Conservation (phyloP, 2,329 filamentous ascomycete species). For the Beauveria bassiana region DNA sequence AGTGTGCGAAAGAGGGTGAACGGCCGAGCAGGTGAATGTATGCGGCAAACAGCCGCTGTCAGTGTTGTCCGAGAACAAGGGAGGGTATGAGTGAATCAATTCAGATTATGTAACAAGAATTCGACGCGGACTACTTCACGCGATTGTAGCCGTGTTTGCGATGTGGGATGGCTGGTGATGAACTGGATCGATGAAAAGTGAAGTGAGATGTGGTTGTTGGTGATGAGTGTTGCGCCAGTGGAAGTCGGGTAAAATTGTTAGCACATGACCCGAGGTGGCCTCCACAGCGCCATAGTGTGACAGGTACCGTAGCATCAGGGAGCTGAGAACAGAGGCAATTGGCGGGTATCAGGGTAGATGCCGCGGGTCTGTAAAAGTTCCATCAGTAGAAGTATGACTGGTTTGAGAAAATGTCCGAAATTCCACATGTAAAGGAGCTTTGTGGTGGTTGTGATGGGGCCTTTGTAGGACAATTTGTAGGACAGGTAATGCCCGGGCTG, state of each 20-base stretch:
- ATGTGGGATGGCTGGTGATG: background rate
- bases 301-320: constrained; percentile 7
- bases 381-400: too few relatives aligned
- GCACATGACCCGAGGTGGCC: background rate
- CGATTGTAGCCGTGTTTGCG: background rate
- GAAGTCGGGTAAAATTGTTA: constrained; percentile 7
- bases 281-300: background rate
- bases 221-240: background rate
- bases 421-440: too few relatives aligned
- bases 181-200: background rate
- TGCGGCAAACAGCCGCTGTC: constrained; percentile 1
- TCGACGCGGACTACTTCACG: background rate
- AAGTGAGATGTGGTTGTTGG: background rate
- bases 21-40: background rate
- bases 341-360: background rate
- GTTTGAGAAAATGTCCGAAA: too few relatives aligned
- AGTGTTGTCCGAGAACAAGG: background rate
- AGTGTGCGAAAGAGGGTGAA: background rate
- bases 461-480: too few relatives aligned
- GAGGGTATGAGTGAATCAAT: background rate
- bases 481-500: too few relatives aligned
- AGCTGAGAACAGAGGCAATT: background rate
- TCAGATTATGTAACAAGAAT: too few relatives aligned
- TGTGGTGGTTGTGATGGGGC: too few relatives aligned
- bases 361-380: too few relatives aligned